Conservation (phyloP, 106 monocot species). For the Alisma plantagoaquatica region DNA sequence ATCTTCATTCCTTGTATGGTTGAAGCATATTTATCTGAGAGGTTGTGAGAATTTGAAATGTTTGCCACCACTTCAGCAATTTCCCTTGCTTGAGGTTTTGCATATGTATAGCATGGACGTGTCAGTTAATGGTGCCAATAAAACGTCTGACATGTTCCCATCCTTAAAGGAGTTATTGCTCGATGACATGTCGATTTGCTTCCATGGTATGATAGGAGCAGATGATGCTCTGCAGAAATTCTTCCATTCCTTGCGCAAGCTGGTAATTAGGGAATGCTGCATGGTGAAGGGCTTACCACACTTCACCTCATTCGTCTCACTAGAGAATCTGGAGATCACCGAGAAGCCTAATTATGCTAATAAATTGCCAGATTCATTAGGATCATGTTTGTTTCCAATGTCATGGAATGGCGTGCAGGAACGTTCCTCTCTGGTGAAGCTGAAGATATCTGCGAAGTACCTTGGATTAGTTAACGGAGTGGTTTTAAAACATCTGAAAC, state of each 20-base stretch:
- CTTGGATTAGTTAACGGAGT: slow-evolving; percentile 1
- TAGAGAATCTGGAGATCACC: slow-evolving; percentile 6
- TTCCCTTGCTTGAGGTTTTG: slow-evolving; percentile 7
- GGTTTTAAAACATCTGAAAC: slow-evolving; percentile 3
- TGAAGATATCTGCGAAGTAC: slow-evolving; percentile 8
- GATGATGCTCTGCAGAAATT: not conserved
- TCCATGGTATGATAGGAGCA: slow-evolving; percentile 1
- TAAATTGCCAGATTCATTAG: slow-evolving; percentile 5
- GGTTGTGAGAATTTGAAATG: slow-evolving; percentile 6
- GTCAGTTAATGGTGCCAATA: not conserved
- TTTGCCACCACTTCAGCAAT: not conserved
- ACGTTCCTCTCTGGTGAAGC: slow-evolving; percentile 1
- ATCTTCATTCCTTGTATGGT: not conserved
- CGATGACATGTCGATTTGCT: not conserved
- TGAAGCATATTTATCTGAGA: slow-evolving; percentile 1
- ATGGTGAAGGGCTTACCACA: slow-evolving; percentile 10
- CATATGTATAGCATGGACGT: slow-evolving; percentile 2
- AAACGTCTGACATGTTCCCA: slow-evolving; percentile 4
- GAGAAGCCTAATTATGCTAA: slow-evolving; percentile 3
- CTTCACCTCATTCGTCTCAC: slow-evolving; percentile 1
- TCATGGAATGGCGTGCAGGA: no score
- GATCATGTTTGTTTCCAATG: no score
- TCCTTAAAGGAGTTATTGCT: slow-evolving; percentile 8
- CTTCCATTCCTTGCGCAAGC: slow-evolving; percentile 6
- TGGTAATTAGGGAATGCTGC: not conserved